A percentile compares a stretch with the other conserved stretches of the same genome.
Conservation (phyloP, 1,284 basidiomycete species). For the Moesziomyces parantarcticus region DNA sequence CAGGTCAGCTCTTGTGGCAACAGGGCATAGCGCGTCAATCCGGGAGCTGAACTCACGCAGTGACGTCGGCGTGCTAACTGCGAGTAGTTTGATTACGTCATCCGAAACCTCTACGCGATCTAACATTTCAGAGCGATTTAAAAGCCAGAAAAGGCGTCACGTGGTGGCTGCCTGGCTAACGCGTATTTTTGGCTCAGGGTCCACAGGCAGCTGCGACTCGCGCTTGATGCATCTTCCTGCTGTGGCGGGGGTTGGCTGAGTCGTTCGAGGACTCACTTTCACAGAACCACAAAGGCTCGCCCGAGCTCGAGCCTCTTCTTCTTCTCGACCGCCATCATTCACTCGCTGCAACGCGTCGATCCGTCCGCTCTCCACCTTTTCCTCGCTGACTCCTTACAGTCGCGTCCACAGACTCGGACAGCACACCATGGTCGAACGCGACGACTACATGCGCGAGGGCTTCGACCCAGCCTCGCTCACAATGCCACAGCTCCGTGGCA, state of each 20-base stretch:
- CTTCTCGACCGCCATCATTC: not conserved
- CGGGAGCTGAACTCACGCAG: too few relatives aligned
- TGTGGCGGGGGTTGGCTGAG: not conserved
- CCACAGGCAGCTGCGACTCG: not conserved
- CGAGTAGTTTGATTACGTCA: not conserved
- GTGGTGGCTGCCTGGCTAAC: not conserved
- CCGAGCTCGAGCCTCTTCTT: not conserved
- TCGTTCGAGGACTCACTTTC: not conserved
- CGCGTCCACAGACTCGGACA: not conserved
- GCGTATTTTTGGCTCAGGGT: not conserved
- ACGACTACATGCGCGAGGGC: conserved; percentile 80
- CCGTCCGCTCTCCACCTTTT: not conserved
- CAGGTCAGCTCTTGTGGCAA: too few relatives aligned
- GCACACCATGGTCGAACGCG: conserved; percentile 39
- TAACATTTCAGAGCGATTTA: too few relatives aligned
- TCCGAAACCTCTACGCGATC: not conserved
- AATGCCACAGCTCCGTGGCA: conserved; percentile 80
- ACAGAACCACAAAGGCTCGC: conserved; percentile 4
- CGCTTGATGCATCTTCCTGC: not conserved
- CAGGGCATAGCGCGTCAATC: too few relatives aligned
- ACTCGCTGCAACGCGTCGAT: not conserved
- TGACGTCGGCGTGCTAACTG: too few relatives aligned
- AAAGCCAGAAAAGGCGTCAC: not conserved
- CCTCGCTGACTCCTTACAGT: not conserved
- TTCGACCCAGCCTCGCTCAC: conserved; percentile 85